Conservation (phyloP, 73 alveolate genomes). For the Vitrella brassicaformis region DNA sequence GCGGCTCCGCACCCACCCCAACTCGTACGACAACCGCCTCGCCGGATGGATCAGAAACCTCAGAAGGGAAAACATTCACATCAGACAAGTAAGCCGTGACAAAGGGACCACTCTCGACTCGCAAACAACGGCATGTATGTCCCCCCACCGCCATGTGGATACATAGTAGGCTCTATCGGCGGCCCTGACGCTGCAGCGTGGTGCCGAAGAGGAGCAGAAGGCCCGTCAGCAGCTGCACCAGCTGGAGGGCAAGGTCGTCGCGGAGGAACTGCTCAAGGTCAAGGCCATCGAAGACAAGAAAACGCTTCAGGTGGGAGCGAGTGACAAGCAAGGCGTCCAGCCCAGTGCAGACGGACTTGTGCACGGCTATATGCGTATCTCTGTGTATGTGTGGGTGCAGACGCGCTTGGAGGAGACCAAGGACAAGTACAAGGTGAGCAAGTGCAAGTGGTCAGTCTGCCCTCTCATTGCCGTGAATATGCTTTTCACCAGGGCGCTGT, state of each 20-base stretch:
- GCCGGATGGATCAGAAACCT: background rate
- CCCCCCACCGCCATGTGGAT: background rate
- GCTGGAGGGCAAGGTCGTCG: background rate
- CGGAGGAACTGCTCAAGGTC: background rate
- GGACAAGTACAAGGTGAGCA: background rate
- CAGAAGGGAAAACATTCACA: background rate
- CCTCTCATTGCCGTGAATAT: too few species aligned
- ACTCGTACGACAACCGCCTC: background rate
- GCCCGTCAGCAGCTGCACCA: too few species aligned
- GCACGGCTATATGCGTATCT: too few species aligned
- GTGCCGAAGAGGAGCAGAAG: too few species aligned
- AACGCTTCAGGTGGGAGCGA: background rate
- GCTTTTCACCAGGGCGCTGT: too few species aligned
- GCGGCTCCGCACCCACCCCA: background rate
- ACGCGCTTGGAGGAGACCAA: background rate
- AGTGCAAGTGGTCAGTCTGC: too few species aligned
- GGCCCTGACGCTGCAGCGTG: too few species aligned
- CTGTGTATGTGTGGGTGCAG: background rate
- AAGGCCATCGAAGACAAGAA: background rate
- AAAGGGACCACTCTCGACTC: background rate
- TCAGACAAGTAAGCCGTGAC: background rate
- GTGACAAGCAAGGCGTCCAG: too few species aligned
- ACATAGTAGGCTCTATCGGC: background rate
- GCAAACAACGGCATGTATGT: background rate
- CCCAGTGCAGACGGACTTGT: too few species aligned